Evolutionary conservation across 441 rosid genomes (phyloP).

Genomic region (Breynia disticha): DNA sequence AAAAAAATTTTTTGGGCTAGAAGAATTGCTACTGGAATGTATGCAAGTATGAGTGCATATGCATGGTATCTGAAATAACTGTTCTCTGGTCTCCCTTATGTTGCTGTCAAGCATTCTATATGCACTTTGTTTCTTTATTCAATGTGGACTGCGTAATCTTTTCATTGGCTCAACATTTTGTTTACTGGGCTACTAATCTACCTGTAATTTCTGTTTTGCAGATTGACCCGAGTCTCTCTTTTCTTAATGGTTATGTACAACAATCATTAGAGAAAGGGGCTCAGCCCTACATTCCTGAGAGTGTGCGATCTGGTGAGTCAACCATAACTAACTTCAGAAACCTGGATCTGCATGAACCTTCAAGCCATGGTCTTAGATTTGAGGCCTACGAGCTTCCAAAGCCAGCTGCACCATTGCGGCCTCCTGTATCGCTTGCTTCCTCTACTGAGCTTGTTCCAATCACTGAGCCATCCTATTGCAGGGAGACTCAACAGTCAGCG

Average conservation of each 20-base stretch:
- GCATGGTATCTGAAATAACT: too few relatives aligned
- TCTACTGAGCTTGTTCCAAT: constrained; percentile 69
- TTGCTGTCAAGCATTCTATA: too few relatives aligned
- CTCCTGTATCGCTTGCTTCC: constrained; percentile 32
- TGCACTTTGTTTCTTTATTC: background rate
- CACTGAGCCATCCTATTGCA: constrained; percentile 57
- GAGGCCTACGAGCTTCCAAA: constrained; percentile 94
- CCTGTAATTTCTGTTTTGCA: constrained; percentile 29
- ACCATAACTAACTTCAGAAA: constrained; percentile 39
- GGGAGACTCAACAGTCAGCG: constrained; percentile 42
- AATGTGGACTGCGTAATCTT: background rate
- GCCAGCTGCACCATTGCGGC: constrained; percentile 37
- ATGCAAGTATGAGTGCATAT: too few relatives aligned
- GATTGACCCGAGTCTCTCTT: constrained; percentile 75
- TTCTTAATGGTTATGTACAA: constrained; percentile 63
- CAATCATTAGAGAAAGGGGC: constrained; percentile 71
- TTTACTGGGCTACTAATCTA: constrained; percentile 6
- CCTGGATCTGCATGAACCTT: constrained; percentile 51
- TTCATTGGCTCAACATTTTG: constrained; percentile 1
- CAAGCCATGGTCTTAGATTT: constrained; percentile 73
- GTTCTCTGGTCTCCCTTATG: too few relatives aligned
- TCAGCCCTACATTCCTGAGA: constrained; percentile 75
- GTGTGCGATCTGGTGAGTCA: constrained; percentile 48
- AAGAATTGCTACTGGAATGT: too few relatives aligned
- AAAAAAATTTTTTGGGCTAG: too few relatives aligned